Base-by-base conservation (phyloP, 177 flowering plant species). In the Vitis hybrid region DNA sequence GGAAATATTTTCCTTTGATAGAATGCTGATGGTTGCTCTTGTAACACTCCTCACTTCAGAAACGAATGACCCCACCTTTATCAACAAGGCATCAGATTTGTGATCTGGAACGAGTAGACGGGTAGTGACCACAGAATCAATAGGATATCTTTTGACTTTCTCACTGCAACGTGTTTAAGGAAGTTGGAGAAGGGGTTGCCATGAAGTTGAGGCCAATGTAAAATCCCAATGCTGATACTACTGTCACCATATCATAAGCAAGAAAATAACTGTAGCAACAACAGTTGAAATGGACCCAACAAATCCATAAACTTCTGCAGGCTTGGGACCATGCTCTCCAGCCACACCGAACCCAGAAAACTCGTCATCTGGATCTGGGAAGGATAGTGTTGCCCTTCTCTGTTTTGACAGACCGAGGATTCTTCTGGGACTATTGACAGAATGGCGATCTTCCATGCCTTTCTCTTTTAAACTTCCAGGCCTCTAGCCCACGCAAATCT, bases 301-400 rank as follows among this genome's bases (percentile, higher is more conserved):
- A 74, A 94, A 94, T 0, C 98, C 98, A 79, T 92, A 91, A 70
- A 92, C 94, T 79, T 94, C 97, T 2, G 88, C 82, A 71, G 90
- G 81, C 52, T 94, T 92, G n/a, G 90, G 91, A 53, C 97, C 97
- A 62, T 83, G 91, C 45, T 84, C 89, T 16, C 84, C 86, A 60
- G 92, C 86, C 15, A 84, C 65, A 16, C 86, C 80, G 68, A 86
- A 77, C 13, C 82, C 88, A 71, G 86, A 80, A 49, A 75, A 67
- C 70, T 76, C 86, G 57, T 87, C 86, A 65, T 87, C 86, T n/a
- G 82, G 73, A 65, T 88, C 89, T 0, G 71, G 55, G 62, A 85
- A 80, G 16, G 86, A 77, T 3, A 80, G 77, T 2, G 74, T 84
- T 11, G 86, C 86, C 69, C 82, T 82, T 70, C 83, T 82, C 60